Conservation (phyloP, 2,329 filamentous ascomycete genomes). For the Colletotrichum sp. region DNA sequence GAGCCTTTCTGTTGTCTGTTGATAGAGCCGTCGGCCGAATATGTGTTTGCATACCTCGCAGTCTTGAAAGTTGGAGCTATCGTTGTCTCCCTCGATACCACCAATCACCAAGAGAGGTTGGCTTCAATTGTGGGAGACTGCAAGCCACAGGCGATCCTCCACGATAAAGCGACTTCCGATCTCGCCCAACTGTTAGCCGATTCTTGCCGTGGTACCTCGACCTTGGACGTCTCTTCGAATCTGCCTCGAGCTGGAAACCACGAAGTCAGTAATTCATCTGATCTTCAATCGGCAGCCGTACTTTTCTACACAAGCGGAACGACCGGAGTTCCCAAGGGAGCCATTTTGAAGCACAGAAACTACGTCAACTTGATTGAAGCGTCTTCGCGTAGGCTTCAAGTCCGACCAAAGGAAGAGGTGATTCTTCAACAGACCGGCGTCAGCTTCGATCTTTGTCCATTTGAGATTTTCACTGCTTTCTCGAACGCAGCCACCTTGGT, state of each 20-base stretch:
- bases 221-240: neutral
- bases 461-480: slow-evolving; percentile 41
- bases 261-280: neutral
- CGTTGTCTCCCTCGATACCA: slow-evolving; percentile 39
- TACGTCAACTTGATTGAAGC: slow-evolving; percentile 30
- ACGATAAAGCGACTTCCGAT: neutral
- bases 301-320: slow-evolving; percentile 39
- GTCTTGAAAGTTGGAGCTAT: slow-evolving; percentile 42
- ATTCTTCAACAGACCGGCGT: slow-evolving; percentile 43
- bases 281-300: slow-evolving; percentile 20
- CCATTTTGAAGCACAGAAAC: slow-evolving; percentile 34
- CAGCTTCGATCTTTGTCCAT: slow-evolving; percentile 45
- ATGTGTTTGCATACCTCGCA: slow-evolving; percentile 42
- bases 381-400: neutral
- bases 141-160: neutral
- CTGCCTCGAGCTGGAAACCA: too few species aligned
- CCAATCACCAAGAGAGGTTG: neutral
- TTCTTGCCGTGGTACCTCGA: accelerated
- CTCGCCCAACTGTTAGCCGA: neutral
- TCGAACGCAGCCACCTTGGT: slow-evolving; percentile 38
- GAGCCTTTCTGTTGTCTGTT: neutral
- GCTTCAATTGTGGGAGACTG: neutral
- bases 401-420: slow-evolving; percentile 25
- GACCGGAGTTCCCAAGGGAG: slow-evolving; percentile 45
- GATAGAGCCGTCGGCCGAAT: slow-evolving; percentile 29